Percentiles rank a stretch among this genome's conserved stretches.
Evolutionary conservation across 768 basidiomycete species (phyloP).

Genomic region (Cystobasidium ongulense): DNA sequence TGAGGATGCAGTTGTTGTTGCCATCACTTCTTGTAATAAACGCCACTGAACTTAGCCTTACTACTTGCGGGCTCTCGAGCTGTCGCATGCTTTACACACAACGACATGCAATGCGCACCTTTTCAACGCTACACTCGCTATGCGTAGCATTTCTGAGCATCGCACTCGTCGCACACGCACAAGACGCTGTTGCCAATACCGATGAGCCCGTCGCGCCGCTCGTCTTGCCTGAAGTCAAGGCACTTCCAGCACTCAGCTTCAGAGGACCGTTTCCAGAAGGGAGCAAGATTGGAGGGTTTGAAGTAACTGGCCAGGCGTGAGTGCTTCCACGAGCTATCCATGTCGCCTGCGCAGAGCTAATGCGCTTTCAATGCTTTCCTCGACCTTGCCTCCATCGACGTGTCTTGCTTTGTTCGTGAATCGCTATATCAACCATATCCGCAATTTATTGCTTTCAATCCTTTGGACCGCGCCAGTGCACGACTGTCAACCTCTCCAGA

Average conservation of each 20-base stretch:
- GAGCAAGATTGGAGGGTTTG: conserved; percentile 16
- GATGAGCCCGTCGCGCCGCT: conserved; percentile 3
- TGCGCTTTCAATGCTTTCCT: not conserved
- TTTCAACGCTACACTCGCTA: conserved; percentile 1
- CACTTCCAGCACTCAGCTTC: conserved; percentile 26
- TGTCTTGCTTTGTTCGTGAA: not conserved
- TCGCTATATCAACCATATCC: not conserved
- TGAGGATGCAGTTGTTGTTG: too few species aligned
- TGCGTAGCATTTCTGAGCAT: not conserved
- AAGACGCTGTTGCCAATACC: not conserved
- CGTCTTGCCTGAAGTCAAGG: conserved; percentile 13
- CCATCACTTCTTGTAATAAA: not conserved
- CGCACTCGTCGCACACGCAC: not conserved
- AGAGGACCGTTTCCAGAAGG: conserved; percentile 31
- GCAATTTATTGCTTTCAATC: not conserved
- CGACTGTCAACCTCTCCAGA: conserved; percentile 39
- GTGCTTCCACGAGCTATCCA: not conserved
- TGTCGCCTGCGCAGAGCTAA: not conserved
- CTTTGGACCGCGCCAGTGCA: conserved; percentile 13
- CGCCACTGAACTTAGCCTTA: too few species aligned
- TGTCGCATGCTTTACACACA: not conserved
- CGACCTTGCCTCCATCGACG: not conserved
- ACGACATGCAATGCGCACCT: conserved; percentile 15
- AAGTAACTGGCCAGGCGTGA: conserved; percentile 36
- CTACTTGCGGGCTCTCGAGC: not conserved